Percentiles rank a stretch among this genome's conserved stretches.
phyloP scores from a whole-genome alignment of 2,329 filamentous ascomycete species.

The Emergomyces orientalis region DNA sequence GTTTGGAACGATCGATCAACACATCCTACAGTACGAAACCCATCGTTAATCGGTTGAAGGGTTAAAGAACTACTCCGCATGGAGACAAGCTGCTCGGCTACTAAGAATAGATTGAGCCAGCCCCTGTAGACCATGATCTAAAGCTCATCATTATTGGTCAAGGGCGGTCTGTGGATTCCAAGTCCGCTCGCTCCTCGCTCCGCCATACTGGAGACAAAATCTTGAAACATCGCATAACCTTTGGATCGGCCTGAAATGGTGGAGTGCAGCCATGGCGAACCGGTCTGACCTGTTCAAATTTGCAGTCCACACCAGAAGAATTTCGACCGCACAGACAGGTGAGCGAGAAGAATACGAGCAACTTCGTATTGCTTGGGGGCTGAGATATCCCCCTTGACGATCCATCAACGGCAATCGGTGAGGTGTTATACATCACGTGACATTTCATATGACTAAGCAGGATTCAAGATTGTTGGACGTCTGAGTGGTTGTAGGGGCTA shows the following conservation, averaged over 20 bases:
- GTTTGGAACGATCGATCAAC: neutral
- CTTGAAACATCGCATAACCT: neutral
- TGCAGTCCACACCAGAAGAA: neutral
- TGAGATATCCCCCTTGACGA: neutral
- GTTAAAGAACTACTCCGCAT: neutral
- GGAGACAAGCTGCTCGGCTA: neutral
- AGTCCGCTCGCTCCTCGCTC: neutral
- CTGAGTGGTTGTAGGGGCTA: too few species aligned
- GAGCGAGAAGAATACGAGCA: neutral
- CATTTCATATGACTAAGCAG: too few species aligned
- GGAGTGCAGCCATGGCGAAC: neutral
- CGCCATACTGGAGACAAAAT: neutral
- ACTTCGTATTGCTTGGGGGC: neutral
- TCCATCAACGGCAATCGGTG: too few species aligned
- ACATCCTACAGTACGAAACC: neutral
- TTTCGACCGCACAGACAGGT: neutral
- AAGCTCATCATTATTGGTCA: neutral
- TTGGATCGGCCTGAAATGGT: neutral
- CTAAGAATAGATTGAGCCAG: conserved; percentile 1
- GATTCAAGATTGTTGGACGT: too few species aligned
- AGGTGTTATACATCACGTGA: too few species aligned
- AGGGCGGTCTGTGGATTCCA: neutral
- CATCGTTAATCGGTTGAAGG: neutral
- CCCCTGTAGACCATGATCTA: neutral
- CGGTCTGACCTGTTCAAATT: neutral